Conservation (phyloP, 129 eudicot species). For the Ambrosia artemisiifolia region DNA sequence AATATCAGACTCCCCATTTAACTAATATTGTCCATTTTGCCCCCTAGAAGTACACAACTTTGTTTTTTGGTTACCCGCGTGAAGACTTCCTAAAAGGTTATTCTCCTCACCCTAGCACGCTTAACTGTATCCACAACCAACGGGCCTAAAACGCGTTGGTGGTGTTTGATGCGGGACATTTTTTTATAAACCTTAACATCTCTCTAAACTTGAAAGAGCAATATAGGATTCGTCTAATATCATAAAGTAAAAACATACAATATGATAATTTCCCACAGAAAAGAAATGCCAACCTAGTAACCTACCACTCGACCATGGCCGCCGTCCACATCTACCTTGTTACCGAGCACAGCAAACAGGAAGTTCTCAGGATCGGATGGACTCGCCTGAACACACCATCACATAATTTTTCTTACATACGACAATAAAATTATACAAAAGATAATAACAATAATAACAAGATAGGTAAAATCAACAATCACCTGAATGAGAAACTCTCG, state of each 20-base stretch:
- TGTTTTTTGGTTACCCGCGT: no score
- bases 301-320: constrained; percentile 86
- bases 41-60: neutral
- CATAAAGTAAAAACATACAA: neutral
- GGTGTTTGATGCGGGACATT: no score
- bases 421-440: neutral
- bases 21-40: no score
- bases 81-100: no score
- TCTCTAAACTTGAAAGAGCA: no score
- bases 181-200: neutral
- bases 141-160: no score
- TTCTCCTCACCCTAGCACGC: no score
- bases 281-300: constrained; percentile 25
- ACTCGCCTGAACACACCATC: constrained; percentile 45
- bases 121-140: no score
- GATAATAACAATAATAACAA: neutral
- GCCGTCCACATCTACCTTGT: constrained; percentile 72
- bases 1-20: no score
- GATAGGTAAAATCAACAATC: constrained; percentile 7
- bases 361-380: constrained; percentile 78
- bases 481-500: constrained; percentile 71
- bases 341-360: constrained; percentile 70
- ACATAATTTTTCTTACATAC: neutral
- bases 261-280: neutral
- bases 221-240: neutral